phyloP scores from a whole-genome alignment of 164 flowering plant species.

The Magnolia changhungtana region DNA sequence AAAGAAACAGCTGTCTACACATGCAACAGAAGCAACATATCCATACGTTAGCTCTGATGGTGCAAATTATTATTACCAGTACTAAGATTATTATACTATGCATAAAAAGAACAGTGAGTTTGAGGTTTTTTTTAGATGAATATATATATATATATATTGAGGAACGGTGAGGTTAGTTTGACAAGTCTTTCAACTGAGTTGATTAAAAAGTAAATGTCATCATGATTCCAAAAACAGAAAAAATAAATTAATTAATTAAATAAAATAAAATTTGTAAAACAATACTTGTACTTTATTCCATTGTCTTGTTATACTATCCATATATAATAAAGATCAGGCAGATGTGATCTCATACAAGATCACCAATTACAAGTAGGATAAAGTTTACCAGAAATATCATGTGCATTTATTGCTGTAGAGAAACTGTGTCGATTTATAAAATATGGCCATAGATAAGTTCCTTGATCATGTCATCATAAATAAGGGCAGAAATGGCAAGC shows the following conservation, averaged over 20 bases:
- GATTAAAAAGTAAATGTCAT: not conserved
- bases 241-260: no score
- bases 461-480: no score
- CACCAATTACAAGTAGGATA: not conserved
- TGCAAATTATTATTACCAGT: no score
- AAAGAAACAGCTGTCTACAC: conserved; percentile 98
- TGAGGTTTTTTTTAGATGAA: no score
- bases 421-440: no score
- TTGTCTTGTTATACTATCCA: not conserved
- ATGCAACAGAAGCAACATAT: conserved; percentile 36
- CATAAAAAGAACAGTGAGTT: no score
- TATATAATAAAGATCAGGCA: not conserved
- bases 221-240: no score
- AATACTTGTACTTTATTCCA: not conserved
- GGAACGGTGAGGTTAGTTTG: not conserved
- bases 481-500: not conserved
- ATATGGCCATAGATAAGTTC: no score
- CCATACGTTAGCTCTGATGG: conserved; percentile 34
- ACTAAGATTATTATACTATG: no score
- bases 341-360: no score
- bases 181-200: not conserved
- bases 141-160: not conserved
- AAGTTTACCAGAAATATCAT: no score
- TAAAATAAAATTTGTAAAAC: not conserved
- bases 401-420: no score